phyloP scores from a whole-genome alignment of 257 asterid genomes.

The Lycium ferocissimum region DNA sequence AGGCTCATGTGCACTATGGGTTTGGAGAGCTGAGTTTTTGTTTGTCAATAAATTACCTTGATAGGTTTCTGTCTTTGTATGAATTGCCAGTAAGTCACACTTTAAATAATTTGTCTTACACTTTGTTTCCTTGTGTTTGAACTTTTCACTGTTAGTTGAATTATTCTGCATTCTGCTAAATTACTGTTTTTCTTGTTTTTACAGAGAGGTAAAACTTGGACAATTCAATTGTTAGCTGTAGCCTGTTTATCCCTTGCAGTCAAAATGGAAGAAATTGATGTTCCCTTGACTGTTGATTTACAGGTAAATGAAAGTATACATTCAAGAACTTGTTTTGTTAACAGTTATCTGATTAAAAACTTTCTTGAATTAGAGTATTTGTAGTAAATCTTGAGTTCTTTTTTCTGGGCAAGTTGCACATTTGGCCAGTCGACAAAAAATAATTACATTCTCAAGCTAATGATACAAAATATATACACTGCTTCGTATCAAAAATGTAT shows the following conservation, averaged over 20 bases:
- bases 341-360: not conserved
- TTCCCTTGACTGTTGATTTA: slow-evolving; percentile 58
- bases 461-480: too few relatives aligned
- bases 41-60: slow-evolving; percentile 49
- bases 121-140: slow-evolving; percentile 14
- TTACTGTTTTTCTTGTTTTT: slow-evolving; percentile 29
- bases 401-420: not conserved
- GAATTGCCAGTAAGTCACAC: slow-evolving; percentile 47
- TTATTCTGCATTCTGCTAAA: slow-evolving; percentile 11
- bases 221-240: slow-evolving; percentile 63
- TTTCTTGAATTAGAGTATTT: not conserved
- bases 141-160: slow-evolving; percentile 25
- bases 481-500: too few relatives aligned
- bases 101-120: slow-evolving; percentile 1
- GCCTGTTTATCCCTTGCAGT: slow-evolving; percentile 78
- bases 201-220: slow-evolving; percentile 63
- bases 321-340: not conserved
- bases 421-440: too few relatives aligned
- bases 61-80: slow-evolving; percentile 46
- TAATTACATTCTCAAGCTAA: too few relatives aligned
- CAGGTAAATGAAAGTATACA: slow-evolving; percentile 55
- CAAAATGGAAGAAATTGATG: slow-evolving; percentile 69
- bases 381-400: not conserved
- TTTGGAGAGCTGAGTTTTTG: slow-evolving; percentile 45
- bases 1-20: slow-evolving; percentile 48